A percentile compares a stretch with the other conserved stretches of the same genome.
Conservation (phyloP, 352 stramenopile genomes). For the Phytopythium boreale region DNA sequence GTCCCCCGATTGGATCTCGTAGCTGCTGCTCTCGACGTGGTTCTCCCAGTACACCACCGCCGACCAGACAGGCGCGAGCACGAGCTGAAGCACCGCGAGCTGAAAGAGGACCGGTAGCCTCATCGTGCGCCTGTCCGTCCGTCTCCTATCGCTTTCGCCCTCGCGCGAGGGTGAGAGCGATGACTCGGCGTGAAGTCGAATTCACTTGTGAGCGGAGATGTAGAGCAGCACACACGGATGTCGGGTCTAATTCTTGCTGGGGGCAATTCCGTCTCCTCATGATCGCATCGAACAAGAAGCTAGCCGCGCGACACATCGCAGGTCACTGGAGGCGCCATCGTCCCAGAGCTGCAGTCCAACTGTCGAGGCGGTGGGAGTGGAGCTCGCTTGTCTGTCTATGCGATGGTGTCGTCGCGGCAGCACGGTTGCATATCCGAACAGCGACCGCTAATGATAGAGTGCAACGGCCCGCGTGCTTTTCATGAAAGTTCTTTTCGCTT, state of each 20-base stretch:
- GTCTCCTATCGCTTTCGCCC: neutral
- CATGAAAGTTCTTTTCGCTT: neutral
- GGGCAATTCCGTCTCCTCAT: neutral
- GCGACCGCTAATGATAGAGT: neutral
- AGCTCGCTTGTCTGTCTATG: neutral
- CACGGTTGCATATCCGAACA: neutral
- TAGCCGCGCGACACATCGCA: neutral
- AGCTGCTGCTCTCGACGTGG: conserved; percentile 19
- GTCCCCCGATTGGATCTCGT: conserved; percentile 15
- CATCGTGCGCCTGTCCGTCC: neutral
- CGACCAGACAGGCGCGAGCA: neutral
- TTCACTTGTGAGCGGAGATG: neutral
- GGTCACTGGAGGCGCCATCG: neutral
- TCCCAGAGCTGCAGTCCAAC: too few species aligned
- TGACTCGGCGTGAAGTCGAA: neutral
- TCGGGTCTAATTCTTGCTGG: neutral
- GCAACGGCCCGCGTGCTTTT: neutral
- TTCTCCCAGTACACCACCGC: conserved; percentile 22
- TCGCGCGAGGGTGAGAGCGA: neutral
- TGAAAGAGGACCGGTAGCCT: neutral
- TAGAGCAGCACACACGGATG: neutral
- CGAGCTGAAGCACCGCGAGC: neutral
- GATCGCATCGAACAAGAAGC: neutral
- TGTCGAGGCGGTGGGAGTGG: too few species aligned
- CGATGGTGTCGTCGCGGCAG: neutral